A percentile compares a stretch with the other conserved stretches of the same genome.
These are phyloP conservation scores for Chlamydomonas asymmetrica DNA, from an alignment of 139 green algal species.

Conservation along the genomic window DNA sequence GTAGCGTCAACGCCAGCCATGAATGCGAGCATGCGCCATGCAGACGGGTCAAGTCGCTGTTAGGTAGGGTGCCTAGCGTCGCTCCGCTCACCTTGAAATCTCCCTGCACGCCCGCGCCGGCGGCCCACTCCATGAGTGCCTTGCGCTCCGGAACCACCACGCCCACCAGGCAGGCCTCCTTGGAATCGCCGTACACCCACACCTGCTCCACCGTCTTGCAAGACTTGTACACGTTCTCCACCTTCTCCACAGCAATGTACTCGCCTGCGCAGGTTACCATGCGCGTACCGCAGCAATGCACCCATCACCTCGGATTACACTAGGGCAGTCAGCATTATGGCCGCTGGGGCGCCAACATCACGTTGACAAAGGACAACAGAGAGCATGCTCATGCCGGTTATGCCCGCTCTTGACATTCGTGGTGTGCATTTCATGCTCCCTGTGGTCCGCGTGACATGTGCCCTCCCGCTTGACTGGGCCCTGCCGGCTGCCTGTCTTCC, in stretches of 20 bases:
- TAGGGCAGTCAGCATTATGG: background rate
- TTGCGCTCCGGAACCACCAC: conserved; percentile 84
- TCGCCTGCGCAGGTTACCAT: conserved; percentile 57
- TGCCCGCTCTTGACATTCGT: no score
- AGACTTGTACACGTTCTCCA: conserved; percentile 83
- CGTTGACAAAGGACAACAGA: background rate
- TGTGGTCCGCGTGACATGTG: no score
- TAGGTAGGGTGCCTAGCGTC: background rate
- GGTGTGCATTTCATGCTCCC: no score
- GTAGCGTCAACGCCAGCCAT: no score
- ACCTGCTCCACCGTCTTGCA: conserved; percentile 79
- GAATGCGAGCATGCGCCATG: no score
- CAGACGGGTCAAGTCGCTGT: background rate
- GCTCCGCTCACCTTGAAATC: conserved; percentile 16
- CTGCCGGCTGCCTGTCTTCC: no score
- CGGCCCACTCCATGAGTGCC: conserved; percentile 56
- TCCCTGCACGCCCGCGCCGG: conserved; percentile 35
- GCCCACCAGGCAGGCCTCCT: conserved; percentile 71
- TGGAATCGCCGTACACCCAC: conserved; percentile 86
- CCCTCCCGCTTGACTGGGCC: no score
- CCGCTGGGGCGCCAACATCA: no score
- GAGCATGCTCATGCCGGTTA: background rate
- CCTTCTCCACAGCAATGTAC: conserved; percentile 83
- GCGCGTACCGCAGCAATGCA: background rate
- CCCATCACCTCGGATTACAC: background rate